These are phyloP conservation scores for Aspergillus sp. DNA, from an alignment of 2,329 filamentous ascomycete genomes.

Conservation along the genomic window DNA sequence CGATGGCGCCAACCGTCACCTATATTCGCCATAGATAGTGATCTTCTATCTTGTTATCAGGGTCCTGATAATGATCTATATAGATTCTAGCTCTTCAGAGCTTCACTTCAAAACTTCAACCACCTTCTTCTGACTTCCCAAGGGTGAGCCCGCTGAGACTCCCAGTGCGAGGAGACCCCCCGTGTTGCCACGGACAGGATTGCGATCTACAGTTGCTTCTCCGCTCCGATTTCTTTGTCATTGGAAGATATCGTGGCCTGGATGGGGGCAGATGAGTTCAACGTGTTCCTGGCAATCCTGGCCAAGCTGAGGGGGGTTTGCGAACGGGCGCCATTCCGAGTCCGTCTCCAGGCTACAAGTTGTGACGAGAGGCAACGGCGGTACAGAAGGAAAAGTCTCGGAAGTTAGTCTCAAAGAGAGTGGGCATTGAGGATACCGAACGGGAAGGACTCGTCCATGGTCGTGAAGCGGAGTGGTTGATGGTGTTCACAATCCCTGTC, in stretches of 20 bases:
- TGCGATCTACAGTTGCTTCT: conserved; percentile 12
- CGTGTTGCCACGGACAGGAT: not conserved
- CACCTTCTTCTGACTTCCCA: conserved; percentile 1
- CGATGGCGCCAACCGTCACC: conserved; percentile 11
- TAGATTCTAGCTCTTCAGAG: not conserved
- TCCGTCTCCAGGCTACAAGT: not conserved
- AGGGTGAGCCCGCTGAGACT: not conserved
- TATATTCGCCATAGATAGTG: conserved; percentile 13
- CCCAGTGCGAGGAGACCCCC: not conserved
- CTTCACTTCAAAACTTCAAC: conserved; percentile 5
- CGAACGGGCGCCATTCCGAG: not conserved
- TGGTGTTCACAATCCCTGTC: conserved; percentile 10
- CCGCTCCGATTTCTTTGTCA: conserved; percentile 6
- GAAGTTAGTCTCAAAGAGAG: conserved; percentile 4
- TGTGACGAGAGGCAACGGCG: conserved; percentile 9
- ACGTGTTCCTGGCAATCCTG: conserved; percentile 11
- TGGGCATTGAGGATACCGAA: conserved; percentile 11
- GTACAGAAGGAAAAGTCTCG: conserved; percentile 2
- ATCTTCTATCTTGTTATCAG: conserved; percentile 6
- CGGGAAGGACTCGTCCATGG: conserved; percentile 8
- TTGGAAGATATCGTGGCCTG: conserved; percentile 1
- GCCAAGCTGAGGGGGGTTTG: not conserved
- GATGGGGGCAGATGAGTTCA: conserved; percentile 1
- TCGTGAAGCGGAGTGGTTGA: conserved; percentile 13
- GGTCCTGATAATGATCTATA: conserved; percentile 10